phyloP scores from a whole-genome alignment of 2,329 filamentous ascomycete species.

The Neofusicoccum umdonicola region DNA sequence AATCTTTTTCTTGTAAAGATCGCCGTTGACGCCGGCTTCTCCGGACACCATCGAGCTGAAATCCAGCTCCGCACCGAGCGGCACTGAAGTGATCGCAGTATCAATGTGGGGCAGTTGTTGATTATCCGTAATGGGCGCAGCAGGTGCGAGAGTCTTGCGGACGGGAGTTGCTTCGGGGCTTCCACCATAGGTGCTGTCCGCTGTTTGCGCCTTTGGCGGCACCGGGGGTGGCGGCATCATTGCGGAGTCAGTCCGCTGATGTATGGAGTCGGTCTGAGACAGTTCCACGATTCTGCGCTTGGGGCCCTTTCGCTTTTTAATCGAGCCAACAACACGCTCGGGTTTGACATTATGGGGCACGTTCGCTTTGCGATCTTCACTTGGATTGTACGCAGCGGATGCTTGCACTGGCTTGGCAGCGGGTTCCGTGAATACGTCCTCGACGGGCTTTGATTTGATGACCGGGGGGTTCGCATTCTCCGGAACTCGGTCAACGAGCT shows the following conservation, averaged over 20 bases:
- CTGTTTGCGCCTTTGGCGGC: not conserved
- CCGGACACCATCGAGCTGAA: conserved; percentile 18
- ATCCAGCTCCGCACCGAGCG: conserved; percentile 19
- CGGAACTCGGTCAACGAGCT: conserved; percentile 76
- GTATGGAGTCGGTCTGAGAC: conserved; percentile 41
- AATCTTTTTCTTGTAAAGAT: conserved; percentile 83
- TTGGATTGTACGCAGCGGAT: not conserved
- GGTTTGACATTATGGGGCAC: not conserved
- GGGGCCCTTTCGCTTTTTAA: conserved; percentile 46
- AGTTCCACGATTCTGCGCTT: conserved; percentile 59
- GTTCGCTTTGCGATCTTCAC: not conserved
- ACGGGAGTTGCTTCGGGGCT: conserved; percentile 30
- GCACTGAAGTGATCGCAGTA: conserved; percentile 28
- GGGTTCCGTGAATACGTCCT: conserved; percentile 40
- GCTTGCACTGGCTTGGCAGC: not conserved
- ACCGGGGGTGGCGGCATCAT: conserved; percentile 11
- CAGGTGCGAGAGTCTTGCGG: conserved; percentile 11
- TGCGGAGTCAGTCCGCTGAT: conserved; percentile 14
- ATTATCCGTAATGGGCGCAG: not conserved
- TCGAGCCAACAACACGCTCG: conserved; percentile 12
- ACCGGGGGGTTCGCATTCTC: conserved; percentile 75
- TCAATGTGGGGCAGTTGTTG: conserved; percentile 15
- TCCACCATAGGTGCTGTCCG: conserved; percentile 21
- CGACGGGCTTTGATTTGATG: conserved; percentile 65
- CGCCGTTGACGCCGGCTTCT: conserved; percentile 67